Base-by-base conservation (phyloP, 257 asterid genomes). In the Solanum virginianum region DNA sequence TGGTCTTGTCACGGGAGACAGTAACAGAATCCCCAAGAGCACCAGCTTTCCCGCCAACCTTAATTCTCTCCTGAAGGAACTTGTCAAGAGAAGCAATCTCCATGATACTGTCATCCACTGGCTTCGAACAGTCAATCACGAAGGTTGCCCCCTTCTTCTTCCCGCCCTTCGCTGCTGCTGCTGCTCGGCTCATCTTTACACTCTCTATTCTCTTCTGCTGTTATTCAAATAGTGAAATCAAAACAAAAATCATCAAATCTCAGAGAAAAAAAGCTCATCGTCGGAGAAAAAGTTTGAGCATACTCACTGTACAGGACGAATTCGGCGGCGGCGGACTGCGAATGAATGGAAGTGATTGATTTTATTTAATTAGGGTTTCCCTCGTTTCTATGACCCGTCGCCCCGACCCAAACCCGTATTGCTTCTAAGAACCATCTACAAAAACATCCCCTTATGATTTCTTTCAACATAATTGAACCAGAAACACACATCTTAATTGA, bases 1-100 rank as follows among this genome's bases (percentile, higher is more conserved):
- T 91, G 86, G 63, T 87, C 87, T 93, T 92, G 29, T 92, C 94
- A 68, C 95, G 94, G 20, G 88, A 59, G 36, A 92, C 86, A 56
- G 92, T 57, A 20, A 92, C 93, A 54, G 93, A 87, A 57, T 92
- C 95, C 4, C 94, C 93, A 32, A 92, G 94, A 17, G 93, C 92
- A 62, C 93, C 95, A 86, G 94, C 92, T 70, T 92, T 92, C 0
- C 94, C 95, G 14, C 92, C 95, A 72, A 92, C 94, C 89, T 92
- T 92, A 75, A 92, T 91, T 32, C 95, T 85, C 91, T 91, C 94
- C 87, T 90, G 94, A 29, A 92, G 86, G 75, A 92, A 92, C 92
- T 92, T 92, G 85, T 90, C 95, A 59, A 92, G 90, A 7, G 95
- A 88, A 32, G 92, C 91, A 85, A 91, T 92, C 77, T 92, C 95